These are phyloP conservation scores for Ustilago tritici DNA, from an alignment of 1,284 basidiomycete genomes.

Conservation along the genomic window DNA sequence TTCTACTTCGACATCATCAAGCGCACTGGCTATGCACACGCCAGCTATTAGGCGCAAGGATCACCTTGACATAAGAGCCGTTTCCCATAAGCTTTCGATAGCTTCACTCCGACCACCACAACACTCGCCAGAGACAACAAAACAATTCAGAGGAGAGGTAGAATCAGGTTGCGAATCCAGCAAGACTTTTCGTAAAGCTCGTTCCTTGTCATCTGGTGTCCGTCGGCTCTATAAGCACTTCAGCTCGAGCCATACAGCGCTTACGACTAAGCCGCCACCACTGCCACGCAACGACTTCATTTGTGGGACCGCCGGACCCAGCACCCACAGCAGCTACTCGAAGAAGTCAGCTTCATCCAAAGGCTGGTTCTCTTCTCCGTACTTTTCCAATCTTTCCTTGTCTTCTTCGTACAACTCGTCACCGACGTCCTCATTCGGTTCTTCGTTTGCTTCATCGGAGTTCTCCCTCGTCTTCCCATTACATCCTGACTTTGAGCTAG, in stretches of 20 bases:
- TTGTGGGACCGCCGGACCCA: neutral
- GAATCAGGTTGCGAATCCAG: neutral
- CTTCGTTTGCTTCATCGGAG: conserved; percentile 23
- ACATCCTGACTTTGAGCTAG: conserved; percentile 36
- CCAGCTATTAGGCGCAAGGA: neutral
- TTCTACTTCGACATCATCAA: conserved; percentile 11
- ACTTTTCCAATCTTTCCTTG: conserved; percentile 14
- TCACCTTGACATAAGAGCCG: neutral
- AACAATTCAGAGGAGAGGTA: neutral
- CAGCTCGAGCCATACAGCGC: neutral
- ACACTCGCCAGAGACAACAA: neutral
- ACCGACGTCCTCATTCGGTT: neutral
- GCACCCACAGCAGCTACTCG: neutral
- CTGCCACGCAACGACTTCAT: neutral
- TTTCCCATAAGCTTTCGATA: neutral
- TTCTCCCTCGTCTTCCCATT: conserved; percentile 35
- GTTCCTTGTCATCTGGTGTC: conserved; percentile 21
- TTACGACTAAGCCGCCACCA: conserved; percentile 2
- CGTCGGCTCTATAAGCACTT: conserved; percentile 22
- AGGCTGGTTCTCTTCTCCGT: conserved; percentile 17
- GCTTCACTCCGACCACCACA: neutral
- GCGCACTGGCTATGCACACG: conserved; percentile 6
- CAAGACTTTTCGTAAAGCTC: conserved; percentile 4
- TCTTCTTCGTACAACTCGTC: conserved; percentile 5
- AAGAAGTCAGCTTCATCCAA: conserved; percentile 3